Evolutionary conservation across 805 yeast species (phyloP).

Genomic region (Starmerella asiatica): DNA sequence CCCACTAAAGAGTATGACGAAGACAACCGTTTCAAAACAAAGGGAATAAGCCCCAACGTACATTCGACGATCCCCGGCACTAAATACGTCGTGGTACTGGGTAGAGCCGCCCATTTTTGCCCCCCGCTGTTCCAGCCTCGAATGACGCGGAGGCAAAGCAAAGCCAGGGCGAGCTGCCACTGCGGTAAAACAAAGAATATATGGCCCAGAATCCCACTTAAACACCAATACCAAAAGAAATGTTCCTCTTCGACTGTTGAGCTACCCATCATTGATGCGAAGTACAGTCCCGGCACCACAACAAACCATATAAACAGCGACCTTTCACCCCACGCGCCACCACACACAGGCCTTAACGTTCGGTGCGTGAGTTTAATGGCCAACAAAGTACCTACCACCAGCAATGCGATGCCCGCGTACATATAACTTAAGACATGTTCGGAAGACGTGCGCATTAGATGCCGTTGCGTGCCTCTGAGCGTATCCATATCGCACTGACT

Average conservation of each 20-base stretch:
- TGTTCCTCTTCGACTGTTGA: constrained; percentile 93
- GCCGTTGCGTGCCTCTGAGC: constrained; percentile 31
- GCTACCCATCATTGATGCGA: constrained; percentile 61
- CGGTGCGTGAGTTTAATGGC: constrained; percentile 17
- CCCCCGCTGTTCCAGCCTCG: constrained; percentile 86
- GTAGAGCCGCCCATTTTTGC: constrained; percentile 52
- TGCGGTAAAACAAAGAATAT: neutral
- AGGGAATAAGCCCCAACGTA: constrained; percentile 13
- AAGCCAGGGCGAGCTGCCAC: constrained; percentile 1
- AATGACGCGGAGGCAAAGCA: constrained; percentile 35
- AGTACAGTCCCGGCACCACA: constrained; percentile 29
- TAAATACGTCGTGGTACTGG: constrained; percentile 30
- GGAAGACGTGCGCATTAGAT: constrained; percentile 37
- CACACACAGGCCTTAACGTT: constrained; percentile 16
- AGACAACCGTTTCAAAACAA: neutral
- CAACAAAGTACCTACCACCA: constrained; percentile 26
- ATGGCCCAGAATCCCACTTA: constrained; percentile 28
- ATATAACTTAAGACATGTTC: constrained; percentile 52
- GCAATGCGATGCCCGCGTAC: constrained; percentile 29
- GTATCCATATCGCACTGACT: constrained; percentile 7
- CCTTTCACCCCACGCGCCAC: neutral
- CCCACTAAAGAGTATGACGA: no score
- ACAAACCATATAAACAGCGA: constrained; percentile 16
- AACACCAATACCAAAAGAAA: constrained; percentile 85
- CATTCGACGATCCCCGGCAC: constrained; percentile 18